A percentile compares a stretch with the other conserved stretches of the same genome.
These are phyloP conservation scores for Bullera alba DNA, from an alignment of 768 basidiomycete species.

Conservation along the genomic window DNA sequence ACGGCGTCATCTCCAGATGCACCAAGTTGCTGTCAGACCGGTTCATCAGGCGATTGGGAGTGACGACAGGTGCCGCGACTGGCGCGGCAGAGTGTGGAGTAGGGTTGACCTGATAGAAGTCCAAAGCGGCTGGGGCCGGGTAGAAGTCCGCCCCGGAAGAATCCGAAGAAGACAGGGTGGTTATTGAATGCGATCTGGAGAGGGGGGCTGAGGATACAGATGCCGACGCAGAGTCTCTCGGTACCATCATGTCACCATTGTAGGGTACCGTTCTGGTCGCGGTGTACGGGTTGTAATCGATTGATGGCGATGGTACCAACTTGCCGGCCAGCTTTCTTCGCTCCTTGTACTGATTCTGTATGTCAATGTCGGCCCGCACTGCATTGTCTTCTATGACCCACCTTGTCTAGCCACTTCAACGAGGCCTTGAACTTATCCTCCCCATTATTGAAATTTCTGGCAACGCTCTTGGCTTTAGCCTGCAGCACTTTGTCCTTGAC, in stretches of 20 bases:
- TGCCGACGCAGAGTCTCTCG: too few relatives aligned
- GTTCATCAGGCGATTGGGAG: conserved; percentile 16
- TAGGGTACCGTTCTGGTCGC: conserved; percentile 11
- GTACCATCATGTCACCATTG: too few relatives aligned
- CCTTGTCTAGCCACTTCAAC: conserved; percentile 45
- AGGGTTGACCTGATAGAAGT: conserved; percentile 12
- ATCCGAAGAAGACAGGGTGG: conserved; percentile 28
- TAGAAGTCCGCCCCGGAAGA: conserved; percentile 19
- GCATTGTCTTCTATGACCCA: conserved; percentile 3
- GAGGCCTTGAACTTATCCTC: conserved; percentile 44
- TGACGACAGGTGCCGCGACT: conserved; percentile 2
- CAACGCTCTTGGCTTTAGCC: conserved; percentile 41
- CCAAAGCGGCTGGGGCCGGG: background rate
- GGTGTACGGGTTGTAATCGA: conserved; percentile 15
- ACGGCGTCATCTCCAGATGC: conserved; percentile 17
- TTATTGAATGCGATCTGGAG: conserved; percentile 32
- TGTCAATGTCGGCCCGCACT: conserved; percentile 17
- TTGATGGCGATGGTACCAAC: conserved; percentile 16
- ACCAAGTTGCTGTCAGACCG: conserved; percentile 28
- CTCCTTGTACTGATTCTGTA: conserved; percentile 45
- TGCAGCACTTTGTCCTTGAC: conserved; percentile 36
- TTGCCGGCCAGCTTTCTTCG: conserved; percentile 33
- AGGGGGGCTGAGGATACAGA: conserved; percentile 14
- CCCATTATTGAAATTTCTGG: conserved; percentile 34
- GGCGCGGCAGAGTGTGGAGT: background rate